A percentile compares a stretch with the other conserved stretches of the same genome.
Conservation (phyloP, 2,329 filamentous ascomycete species). For the Fusarium siculi region DNA sequence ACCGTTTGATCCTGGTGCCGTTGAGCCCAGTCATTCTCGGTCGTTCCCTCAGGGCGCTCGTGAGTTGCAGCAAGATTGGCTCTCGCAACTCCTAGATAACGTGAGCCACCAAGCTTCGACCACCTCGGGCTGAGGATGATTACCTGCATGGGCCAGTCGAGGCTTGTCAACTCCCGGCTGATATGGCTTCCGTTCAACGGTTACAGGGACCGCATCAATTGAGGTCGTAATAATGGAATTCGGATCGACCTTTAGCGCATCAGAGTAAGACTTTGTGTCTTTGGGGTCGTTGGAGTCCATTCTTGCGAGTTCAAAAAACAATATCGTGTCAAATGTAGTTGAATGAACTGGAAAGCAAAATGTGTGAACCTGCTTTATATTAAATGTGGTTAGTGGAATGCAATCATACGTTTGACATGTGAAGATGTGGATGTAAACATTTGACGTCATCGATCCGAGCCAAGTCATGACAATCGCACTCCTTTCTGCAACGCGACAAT, state of each 20-base stretch:
- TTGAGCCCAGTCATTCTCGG: fast-evolving
- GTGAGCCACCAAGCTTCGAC: no score
- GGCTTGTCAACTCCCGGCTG: background rate
- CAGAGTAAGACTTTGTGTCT: background rate
- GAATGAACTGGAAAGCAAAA: fast-evolving
- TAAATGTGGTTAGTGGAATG: fast-evolving
- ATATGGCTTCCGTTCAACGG: background rate
- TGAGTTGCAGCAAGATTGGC: background rate
- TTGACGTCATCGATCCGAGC: background rate
- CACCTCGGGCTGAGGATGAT: no score
- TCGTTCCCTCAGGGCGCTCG: background rate
- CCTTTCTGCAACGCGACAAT: no score
- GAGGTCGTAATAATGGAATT: fast-evolving
- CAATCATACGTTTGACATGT: fast-evolving
- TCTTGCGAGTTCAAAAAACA: no score
- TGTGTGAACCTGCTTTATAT: background rate
- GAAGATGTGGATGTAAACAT: fast-evolving
- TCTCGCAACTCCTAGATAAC: background rate
- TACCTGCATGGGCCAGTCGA: fast-evolving
- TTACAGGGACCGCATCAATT: background rate
- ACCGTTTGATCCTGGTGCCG: fast-evolving
- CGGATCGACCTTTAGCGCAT: fast-evolving
- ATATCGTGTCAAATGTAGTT: no score
- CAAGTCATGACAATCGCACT: no score
- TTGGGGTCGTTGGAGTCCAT: background rate